Conservation (phyloP, 164 flowering plant species). For the Cinnamomum chago region DNA sequence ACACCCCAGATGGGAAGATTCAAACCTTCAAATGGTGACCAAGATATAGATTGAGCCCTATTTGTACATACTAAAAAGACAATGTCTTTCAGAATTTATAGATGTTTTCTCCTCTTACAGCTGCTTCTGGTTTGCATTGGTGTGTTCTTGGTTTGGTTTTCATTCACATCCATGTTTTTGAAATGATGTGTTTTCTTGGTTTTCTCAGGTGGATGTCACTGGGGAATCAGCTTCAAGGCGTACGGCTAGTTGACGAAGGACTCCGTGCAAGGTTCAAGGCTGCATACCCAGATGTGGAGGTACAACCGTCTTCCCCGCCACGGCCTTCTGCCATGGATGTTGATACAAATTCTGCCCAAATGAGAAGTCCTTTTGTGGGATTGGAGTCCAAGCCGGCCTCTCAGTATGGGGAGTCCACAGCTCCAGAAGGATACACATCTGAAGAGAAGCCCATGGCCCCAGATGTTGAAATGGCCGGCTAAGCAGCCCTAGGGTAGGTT, state of each 20-base stretch:
- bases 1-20: background rate
- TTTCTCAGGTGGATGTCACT: conserved; percentile 89
- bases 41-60: background rate
- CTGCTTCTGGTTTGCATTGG: background rate
- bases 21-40: background rate
- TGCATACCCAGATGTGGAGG: conserved; percentile 94
- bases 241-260: conserved; percentile 86
- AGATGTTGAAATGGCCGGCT: conserved; percentile 47
- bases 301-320: conserved; percentile 89
- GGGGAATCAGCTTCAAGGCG: conserved; percentile 88
- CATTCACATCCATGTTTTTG: background rate
- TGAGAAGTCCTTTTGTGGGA: conserved; percentile 46
- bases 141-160: background rate
- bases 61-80: background rate
- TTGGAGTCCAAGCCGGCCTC: conserved; percentile 34
- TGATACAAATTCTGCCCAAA: conserved; percentile 42
- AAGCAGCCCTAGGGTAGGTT: background rate
- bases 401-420: conserved; percentile 34
- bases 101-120: background rate
- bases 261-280: conserved; percentile 93
- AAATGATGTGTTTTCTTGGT: background rate
- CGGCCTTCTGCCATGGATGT: conserved; percentile 72
- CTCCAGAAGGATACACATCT: conserved; percentile 34
- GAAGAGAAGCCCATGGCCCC: conserved; percentile 39
- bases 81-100: background rate